These are phyloP conservation scores for Chaetomium tenue DNA, from an alignment of 495 filamentous ascomycete species.

Conservation along the genomic window DNA sequence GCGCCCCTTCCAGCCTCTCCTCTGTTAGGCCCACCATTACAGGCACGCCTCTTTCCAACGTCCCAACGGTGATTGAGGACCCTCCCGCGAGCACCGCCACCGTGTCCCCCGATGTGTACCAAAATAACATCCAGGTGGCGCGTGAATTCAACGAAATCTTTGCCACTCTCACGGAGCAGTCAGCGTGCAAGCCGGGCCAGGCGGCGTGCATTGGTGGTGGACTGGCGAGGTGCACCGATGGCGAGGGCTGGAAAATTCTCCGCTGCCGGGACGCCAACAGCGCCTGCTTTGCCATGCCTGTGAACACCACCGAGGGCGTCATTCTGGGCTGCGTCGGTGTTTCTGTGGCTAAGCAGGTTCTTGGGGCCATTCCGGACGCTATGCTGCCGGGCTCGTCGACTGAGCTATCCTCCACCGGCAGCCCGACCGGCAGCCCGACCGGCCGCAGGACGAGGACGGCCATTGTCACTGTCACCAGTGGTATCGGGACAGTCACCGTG, in stretches of 20 bases:
- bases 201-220: slow-evolving; percentile 44
- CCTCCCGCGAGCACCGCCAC: slow-evolving; percentile 36
- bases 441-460: slow-evolving; percentile 17
- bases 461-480: slow-evolving; percentile 16
- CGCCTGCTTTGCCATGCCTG: slow-evolving; percentile 45
- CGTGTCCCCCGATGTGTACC: slow-evolving; percentile 38
- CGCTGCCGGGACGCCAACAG: slow-evolving; percentile 30
- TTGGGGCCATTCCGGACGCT: slow-evolving; percentile 27
- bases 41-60: slow-evolving; percentile 31
- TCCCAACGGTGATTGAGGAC: slow-evolving; percentile 42
- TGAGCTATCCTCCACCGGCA: not conserved
- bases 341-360: slow-evolving; percentile 27
- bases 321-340: slow-evolving; percentile 40
- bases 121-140: slow-evolving; percentile 40
- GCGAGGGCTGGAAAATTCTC: slow-evolving; percentile 35
- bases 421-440: not conserved
- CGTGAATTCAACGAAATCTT: slow-evolving; percentile 41
- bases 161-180: slow-evolving; percentile 37
- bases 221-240: slow-evolving; percentile 34
- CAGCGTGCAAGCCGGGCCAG: slow-evolving; percentile 40
- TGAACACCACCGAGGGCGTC: slow-evolving; percentile 40
- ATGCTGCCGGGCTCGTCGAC: slow-evolving; percentile 7
- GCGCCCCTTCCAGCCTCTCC: not conserved
- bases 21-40: slow-evolving; percentile 15
- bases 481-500: slow-evolving; percentile 20